Conservation (phyloP, 208 protist species). For the Leptomonas pyrrhocoris region DNA sequence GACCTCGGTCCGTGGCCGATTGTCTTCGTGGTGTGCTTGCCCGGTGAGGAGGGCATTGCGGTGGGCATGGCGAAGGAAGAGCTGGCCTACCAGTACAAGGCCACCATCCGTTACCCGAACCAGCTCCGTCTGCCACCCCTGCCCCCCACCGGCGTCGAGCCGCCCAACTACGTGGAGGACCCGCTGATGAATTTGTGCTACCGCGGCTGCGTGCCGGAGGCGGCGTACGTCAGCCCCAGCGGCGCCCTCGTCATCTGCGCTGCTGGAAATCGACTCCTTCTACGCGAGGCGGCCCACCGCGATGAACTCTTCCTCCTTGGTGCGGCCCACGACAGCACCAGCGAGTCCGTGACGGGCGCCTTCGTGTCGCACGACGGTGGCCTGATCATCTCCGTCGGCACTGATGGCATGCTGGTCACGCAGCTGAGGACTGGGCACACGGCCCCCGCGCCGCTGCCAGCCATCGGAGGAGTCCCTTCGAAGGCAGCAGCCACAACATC, state of each 20-base stretch:
- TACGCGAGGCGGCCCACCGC: slow-evolving; percentile 12
- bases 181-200: slow-evolving; percentile 87
- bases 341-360: slow-evolving; percentile 55
- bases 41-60: slow-evolving; percentile 26
- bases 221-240: slow-evolving; percentile 41
- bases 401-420: slow-evolving; percentile 91
- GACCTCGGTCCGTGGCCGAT: slow-evolving; percentile 84
- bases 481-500: not conserved
- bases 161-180: slow-evolving; percentile 88
- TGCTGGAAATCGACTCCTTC: slow-evolving; percentile 33
- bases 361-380: slow-evolving; percentile 85
- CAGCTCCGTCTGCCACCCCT: slow-evolving; percentile 68
- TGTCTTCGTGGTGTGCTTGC: slow-evolving; percentile 48
- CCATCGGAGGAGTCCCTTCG: not conserved
- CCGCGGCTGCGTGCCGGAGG: slow-evolving; percentile 51
- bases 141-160: slow-evolving; percentile 85
- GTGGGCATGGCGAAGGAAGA: slow-evolving; percentile 77
- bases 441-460: slow-evolving; percentile 8
- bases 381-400: slow-evolving; percentile 85
- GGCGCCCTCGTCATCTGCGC: slow-evolving; percentile 55
- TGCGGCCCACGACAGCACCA: slow-evolving; percentile 85
- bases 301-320: slow-evolving; percentile 38
- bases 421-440: slow-evolving; percentile 53
- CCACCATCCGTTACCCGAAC: slow-evolving; percentile 65
- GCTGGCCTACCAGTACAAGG: slow-evolving; percentile 73